Percentiles rank a stretch among this genome's conserved stretches.
These are phyloP conservation scores for Podaxis carcinomalis DNA, from an alignment of 768 basidiomycete species.

Conservation along the genomic window DNA sequence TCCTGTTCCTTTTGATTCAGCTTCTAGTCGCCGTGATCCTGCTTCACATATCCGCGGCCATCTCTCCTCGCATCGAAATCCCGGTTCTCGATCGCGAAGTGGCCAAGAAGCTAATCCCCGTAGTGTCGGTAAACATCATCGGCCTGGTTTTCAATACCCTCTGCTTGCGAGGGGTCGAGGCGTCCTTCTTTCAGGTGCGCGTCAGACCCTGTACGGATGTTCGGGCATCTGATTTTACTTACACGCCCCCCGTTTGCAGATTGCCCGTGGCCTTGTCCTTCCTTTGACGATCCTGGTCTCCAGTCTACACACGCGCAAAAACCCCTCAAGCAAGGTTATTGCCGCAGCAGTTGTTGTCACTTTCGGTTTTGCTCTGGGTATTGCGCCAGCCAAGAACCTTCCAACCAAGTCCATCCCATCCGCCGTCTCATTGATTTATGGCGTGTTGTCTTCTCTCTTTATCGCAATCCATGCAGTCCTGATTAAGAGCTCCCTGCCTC, in stretches of 20 bases:
- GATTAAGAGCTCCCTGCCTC: conserved; percentile 65
- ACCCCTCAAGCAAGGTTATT: conserved; percentile 52
- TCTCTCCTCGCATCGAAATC: conserved; percentile 50
- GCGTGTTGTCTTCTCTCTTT: conserved; percentile 67
- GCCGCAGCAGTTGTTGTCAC: conserved; percentile 62
- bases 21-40: conserved; percentile 65
- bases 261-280: conserved; percentile 79
- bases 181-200: conserved; percentile 73
- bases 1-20: conserved; percentile 65
- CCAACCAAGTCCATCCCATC: conserved; percentile 43
- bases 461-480: conserved; percentile 74
- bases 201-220: background rate
- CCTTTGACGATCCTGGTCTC: conserved; percentile 79
- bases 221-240: background rate
- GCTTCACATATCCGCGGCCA: conserved; percentile 48
- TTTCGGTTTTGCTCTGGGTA: conserved; percentile 72
- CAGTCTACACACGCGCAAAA: conserved; percentile 48
- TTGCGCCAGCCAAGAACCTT: conserved; percentile 49
- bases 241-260: conserved; percentile 35
- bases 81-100: conserved; percentile 48
- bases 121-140: conserved; percentile 65
- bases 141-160: conserved; percentile 79
- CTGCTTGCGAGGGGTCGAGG: conserved; percentile 74
- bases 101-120: conserved; percentile 56
- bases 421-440: conserved; percentile 60